Evolutionary conservation across 768 basidiomycete genomes (phyloP), one percentile per base, ranked within the genome.

Genomic region (Daedaleopsis nitida): DNA sequence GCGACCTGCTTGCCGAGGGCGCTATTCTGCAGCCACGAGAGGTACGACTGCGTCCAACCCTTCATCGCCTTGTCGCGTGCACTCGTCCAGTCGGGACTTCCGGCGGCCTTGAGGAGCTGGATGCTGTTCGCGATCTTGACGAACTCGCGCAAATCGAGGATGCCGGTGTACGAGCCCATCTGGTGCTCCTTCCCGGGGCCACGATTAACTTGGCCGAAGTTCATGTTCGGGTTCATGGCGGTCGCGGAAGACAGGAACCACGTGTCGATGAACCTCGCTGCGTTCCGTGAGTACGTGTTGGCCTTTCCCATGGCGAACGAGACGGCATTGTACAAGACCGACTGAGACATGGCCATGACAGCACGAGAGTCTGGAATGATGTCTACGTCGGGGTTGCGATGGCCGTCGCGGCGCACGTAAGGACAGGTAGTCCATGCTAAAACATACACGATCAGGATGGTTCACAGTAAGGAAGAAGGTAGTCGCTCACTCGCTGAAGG

Each of bases 351-450:
- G 55, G 58, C 53, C 55, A 77, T 76, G 59, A 81, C 75, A 10
- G 63, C 59, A 0, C 58, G 60, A 7, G 77, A 76, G 39, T 71
- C 69, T 7, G 80, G 75, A 12, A 85, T 70, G 5, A 68, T 72
- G 56, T 78, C 75, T 13, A 82, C 81, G 67, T 86, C 85, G 16
- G 84, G 83, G 66, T 86, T 85, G 42, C 83, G 79, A 61, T 77
- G 65, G 23, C 85, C 85, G 63, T 86, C 85, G 5, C 74, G 77
- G 14, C 72, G 70, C n/a, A 75, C 72, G 63, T 85, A 86, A 1
- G 76, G 75, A 66, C 85, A 81, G 9, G 74, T 75, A 7, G 76
- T 76, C 76, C 77, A 76, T 12, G 75, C 77, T 77, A 43, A 44
- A 19, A 39, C 24, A 44, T 14, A 27, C 23, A 39, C 43, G 32